Conservation (phyloP, 495 filamentous ascomycete genomes). For the Cenococcum geophilum region DNA sequence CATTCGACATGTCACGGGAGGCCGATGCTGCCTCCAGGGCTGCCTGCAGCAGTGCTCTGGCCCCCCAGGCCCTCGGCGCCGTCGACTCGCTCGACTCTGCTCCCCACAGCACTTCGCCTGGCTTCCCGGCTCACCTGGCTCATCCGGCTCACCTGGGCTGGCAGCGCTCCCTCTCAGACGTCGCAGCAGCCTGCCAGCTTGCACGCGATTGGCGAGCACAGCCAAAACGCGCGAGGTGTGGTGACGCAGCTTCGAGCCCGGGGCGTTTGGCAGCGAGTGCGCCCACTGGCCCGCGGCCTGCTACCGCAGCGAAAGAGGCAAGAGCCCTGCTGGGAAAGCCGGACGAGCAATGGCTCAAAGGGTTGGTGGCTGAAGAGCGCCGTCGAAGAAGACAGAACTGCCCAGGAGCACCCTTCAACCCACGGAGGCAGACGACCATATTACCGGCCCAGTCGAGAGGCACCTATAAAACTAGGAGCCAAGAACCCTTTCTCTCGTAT, state of each 20-base stretch:
- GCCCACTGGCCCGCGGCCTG: neutral
- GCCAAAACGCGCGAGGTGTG: neutral
- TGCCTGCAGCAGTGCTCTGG: slow-evolving; percentile 2
- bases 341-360: too few species aligned
- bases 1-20: neutral
- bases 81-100: neutral
- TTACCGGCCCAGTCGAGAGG: neutral
- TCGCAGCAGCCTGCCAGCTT: neutral
- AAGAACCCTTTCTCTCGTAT: neutral
- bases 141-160: neutral
- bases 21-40: neutral
- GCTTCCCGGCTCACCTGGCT: neutral
- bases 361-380: neutral
- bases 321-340: too few species aligned
- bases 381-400: neutral
- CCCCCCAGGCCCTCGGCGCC: neutral
- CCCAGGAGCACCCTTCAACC: neutral
- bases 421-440: neutral
- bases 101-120: too few species aligned
- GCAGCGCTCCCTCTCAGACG: neutral
- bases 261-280: neutral
- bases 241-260: slow-evolving; percentile 19
- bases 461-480: neutral
- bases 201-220: neutral
- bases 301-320: too few species aligned